These are phyloP conservation scores for Trypanosoma lewisi DNA, from an alignment of 208 protist species.

Conservation along the genomic window DNA sequence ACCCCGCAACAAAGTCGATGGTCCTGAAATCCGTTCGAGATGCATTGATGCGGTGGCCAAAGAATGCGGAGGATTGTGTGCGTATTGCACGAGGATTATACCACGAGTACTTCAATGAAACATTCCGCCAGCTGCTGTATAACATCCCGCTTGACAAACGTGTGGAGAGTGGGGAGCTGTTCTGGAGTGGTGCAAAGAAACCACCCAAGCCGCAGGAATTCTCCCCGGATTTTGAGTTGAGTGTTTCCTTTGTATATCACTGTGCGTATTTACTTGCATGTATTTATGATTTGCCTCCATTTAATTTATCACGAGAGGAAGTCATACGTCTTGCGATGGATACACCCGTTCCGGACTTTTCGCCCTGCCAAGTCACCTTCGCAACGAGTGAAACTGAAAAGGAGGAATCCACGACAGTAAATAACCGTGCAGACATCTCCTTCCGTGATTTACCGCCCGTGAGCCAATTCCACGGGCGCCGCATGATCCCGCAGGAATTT, in stretches of 20 bases:
- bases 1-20: slow-evolving; percentile 60
- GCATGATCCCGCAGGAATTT: slow-evolving; percentile 78
- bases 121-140: slow-evolving; percentile 96
- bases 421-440: slow-evolving; percentile 35
- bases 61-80: slow-evolving; percentile 93
- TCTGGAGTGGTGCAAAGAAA: slow-evolving; percentile 92
- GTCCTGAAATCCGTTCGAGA: slow-evolving; percentile 74
- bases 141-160: slow-evolving; percentile 97
- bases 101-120: slow-evolving; percentile 95
- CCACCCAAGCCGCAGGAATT: slow-evolving; percentile 83
- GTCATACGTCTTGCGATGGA: slow-evolving; percentile 42
- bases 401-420: slow-evolving; percentile 23
- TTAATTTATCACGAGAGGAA: slow-evolving; percentile 38
- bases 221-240: slow-evolving; percentile 31
- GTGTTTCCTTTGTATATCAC: slow-evolving; percentile 85
- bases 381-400: slow-evolving; percentile 78
- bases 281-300: slow-evolving; percentile 55
- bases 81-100: slow-evolving; percentile 93
- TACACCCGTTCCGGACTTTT: slow-evolving; percentile 52
- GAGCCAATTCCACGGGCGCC: slow-evolving; percentile 33
- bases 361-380: slow-evolving; percentile 66
- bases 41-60: slow-evolving; percentile 75
- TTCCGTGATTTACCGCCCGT: slow-evolving; percentile 49
- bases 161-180: slow-evolving; percentile 86
- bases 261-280: slow-evolving; percentile 65